phyloP scores from a whole-genome alignment of 1,284 basidiomycete genomes.

The Retiboletus fuscus region DNA sequence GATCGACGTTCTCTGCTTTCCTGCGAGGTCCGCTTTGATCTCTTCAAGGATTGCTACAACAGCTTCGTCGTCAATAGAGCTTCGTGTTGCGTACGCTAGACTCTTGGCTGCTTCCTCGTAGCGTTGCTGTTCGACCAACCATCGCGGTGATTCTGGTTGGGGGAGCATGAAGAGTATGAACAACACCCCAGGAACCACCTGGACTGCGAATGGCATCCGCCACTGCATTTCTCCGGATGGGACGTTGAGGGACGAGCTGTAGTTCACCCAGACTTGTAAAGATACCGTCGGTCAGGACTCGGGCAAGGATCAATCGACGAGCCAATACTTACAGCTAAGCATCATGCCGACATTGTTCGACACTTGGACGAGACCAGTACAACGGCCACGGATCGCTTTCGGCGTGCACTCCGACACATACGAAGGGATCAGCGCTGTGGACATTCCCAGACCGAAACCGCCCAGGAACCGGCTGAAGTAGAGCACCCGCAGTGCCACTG shows the following conservation, averaged over 20 bases:
- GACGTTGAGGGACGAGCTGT: slow-evolving; percentile 53
- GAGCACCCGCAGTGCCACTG: slow-evolving; percentile 55
- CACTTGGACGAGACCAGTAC: slow-evolving; percentile 68
- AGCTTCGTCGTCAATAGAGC: slow-evolving; percentile 53
- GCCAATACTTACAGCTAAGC: slow-evolving; percentile 58
- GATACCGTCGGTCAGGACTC: slow-evolving; percentile 13
- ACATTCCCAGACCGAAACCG: slow-evolving; percentile 63
- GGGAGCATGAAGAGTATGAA: slow-evolving; percentile 62
- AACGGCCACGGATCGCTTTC: slow-evolving; percentile 65
- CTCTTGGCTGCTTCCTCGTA: slow-evolving; percentile 63
- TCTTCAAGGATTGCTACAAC: slow-evolving; percentile 62
- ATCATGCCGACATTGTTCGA: slow-evolving; percentile 62
- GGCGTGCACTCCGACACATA: slow-evolving; percentile 71
- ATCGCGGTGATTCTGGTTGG: slow-evolving; percentile 71
- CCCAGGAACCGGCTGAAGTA: slow-evolving; percentile 63
- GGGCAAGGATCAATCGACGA: slow-evolving; percentile 9
- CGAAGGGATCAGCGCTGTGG: slow-evolving; percentile 66
- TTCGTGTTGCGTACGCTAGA: slow-evolving; percentile 60
- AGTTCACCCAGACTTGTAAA: slow-evolving; percentile 61
- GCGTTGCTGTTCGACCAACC: slow-evolving; percentile 66
- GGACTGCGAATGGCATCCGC: slow-evolving; percentile 67
- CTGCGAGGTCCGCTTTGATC: slow-evolving; percentile 62
- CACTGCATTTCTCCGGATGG: slow-evolving; percentile 58
- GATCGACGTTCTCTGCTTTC: slow-evolving; percentile 54
- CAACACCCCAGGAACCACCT: slow-evolving; percentile 64